phyloP scores from a whole-genome alignment of 345 rosid species.

The Arabis alpina region DNA sequence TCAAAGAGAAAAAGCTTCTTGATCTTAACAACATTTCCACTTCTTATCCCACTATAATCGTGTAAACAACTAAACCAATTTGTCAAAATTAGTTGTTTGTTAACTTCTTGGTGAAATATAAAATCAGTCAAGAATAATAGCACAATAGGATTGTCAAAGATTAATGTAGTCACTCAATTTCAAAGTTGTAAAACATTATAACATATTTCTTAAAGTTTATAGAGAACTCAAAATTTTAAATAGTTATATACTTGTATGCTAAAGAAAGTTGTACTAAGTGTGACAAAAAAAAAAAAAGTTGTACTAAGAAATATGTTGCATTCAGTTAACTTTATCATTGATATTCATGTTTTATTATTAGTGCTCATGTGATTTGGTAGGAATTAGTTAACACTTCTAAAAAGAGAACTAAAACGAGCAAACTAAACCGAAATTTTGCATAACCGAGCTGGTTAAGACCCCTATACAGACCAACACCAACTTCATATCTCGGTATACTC shows the following conservation, averaged over 20 bases:
- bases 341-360: constrained; percentile 2
- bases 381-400: constrained; percentile 24
- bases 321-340: not conserved
- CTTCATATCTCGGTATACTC: constrained; percentile 29
- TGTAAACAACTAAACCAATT: constrained; percentile 35
- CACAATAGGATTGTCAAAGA: constrained; percentile 8
- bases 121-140: constrained; percentile 10
- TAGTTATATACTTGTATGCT: not conserved
- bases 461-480: constrained; percentile 40
- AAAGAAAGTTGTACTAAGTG: no score
- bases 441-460: constrained; percentile 40
- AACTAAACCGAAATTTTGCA: constrained; percentile 31
- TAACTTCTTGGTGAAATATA: constrained; percentile 30
- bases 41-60: constrained; percentile 60
- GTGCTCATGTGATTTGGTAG: constrained; percentile 29
- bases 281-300: not conserved
- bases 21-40: constrained; percentile 40
- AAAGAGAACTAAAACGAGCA: constrained; percentile 13
- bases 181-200: constrained; percentile 12
- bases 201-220: not conserved
- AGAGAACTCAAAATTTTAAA: not conserved
- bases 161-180: not conserved
- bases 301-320: constrained; percentile 1
- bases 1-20: constrained; percentile 74
- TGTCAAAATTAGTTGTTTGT: constrained; percentile 18